These are phyloP conservation scores for Alternaria triticimaculans DNA, from an alignment of 2,329 filamentous ascomycete species.

Conservation along the genomic window DNA sequence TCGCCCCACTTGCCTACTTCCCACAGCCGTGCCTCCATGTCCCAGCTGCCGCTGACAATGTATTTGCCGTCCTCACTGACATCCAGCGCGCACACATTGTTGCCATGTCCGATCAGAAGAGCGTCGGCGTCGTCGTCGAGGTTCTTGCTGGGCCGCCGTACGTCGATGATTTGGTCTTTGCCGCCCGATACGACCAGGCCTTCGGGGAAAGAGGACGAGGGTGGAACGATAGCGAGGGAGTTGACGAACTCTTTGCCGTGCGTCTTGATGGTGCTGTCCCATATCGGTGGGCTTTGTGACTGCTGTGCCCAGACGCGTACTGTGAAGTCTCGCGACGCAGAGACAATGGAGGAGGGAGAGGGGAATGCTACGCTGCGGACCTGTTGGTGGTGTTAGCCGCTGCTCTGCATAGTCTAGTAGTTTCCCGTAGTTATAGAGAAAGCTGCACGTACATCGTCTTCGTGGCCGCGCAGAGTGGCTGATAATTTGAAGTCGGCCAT, in stretches of 20 bases:
- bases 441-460: constrained; percentile 75
- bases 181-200: constrained; percentile 88
- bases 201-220: constrained; percentile 71
- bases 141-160: constrained; percentile 72
- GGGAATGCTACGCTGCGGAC: constrained; percentile 87
- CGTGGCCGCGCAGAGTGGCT: constrained; percentile 85
- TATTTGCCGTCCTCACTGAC: constrained; percentile 74
- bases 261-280: constrained; percentile 78
- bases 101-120: constrained; percentile 81
- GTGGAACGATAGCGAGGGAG: constrained; percentile 76
- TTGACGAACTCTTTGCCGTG: constrained; percentile 90
- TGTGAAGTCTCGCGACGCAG: constrained; percentile 89
- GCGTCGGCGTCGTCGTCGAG: constrained; percentile 81
- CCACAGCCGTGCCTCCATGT: constrained; percentile 87
- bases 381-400: constrained; percentile 55
- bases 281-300: constrained; percentile 70
- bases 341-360: constrained; percentile 73
- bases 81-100: constrained; percentile 88
- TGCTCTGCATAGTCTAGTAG: too few species aligned
- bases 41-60: constrained; percentile 93
- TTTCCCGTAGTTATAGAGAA: background rate
- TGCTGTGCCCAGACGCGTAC: constrained; percentile 83
- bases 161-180: constrained; percentile 91
- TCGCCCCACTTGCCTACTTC: constrained; percentile 83
- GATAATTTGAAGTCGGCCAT: constrained; percentile 94